Conservation (phyloP, 2,329 filamentous ascomycete species). For the Biscogniauxia mediterranea region DNA sequence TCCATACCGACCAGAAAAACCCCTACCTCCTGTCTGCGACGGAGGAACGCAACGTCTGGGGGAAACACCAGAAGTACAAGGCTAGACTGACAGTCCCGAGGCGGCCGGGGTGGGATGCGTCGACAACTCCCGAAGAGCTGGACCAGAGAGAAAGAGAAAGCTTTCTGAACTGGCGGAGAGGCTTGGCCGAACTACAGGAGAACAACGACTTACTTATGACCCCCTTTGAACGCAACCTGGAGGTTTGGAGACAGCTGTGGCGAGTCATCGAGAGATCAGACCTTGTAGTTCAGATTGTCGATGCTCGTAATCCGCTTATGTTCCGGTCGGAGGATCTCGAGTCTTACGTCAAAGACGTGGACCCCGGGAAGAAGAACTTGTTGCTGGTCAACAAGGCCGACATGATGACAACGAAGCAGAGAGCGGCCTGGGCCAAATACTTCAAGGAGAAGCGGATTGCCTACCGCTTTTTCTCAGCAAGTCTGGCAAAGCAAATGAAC, state of each 20-base stretch:
- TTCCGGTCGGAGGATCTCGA: conserved; percentile 95
- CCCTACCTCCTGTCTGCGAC: conserved; percentile 83
- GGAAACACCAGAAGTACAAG: conserved; percentile 81
- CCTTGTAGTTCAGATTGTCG: conserved; percentile 95
- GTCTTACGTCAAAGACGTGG: conserved; percentile 89
- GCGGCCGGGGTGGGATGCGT: conserved; percentile 82
- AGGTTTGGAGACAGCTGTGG: conserved; percentile 98
- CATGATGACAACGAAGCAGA: conserved; percentile 91
- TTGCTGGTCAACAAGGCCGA: conserved; percentile 97
- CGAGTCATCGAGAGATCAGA: conserved; percentile 96
- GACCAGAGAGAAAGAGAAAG: conserved; percentile 76
- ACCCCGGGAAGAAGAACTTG: conserved; percentile 83
- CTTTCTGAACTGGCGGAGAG: conserved; percentile 84
- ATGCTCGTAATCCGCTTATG: conserved; percentile 89
- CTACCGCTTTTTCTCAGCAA: conserved; percentile 95
- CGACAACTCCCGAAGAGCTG: conserved; percentile 79
- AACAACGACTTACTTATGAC: conserved; percentile 95
- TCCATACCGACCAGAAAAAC: conserved; percentile 94
- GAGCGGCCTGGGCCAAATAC: conserved; percentile 81
- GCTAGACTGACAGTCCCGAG: conserved; percentile 82
- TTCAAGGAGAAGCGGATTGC: conserved; percentile 78
- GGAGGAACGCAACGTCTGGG: conserved; percentile 75
- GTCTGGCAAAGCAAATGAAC: conserved; percentile 84
- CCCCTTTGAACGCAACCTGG: conserved; percentile 93
- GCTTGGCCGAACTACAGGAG: conserved; percentile 89